Evolutionary conservation across 2,329 filamentous ascomycete species (phyloP), one percentile per base, ranked within the genome.

Genomic region (Mycosphaerelloides madeirae): DNA sequence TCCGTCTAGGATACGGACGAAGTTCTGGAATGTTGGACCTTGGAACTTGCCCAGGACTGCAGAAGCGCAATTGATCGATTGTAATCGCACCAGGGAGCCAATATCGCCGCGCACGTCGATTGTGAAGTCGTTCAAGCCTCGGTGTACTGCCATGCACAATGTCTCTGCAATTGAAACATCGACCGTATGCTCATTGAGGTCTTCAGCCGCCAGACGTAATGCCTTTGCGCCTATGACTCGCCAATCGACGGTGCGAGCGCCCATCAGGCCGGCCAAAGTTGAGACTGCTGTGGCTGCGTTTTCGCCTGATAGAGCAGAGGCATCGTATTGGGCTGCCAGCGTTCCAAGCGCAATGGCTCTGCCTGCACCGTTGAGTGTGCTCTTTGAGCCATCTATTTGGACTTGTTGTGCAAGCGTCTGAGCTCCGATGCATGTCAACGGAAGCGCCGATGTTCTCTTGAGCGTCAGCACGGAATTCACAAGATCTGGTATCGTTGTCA

Each of bases 31-130:
- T 4, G 32, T 7, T 2, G 22, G 9, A 37, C 56, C 51, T 6
- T 43, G 31, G 13, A 9, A 14, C 15, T 29, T 36, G 3, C 28
- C 19, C 13, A 56, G 38, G 14, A 60, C 46, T 14, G 36, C 31
- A 1, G 44, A 50, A 6, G 88, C 72, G 2, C 80, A 80, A 48
- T 79, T 76, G 11, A 96, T 76, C 18, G 87, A 90, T 64, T 90
- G 84, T 4, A 91, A 71, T 3, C 93, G 79, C 3, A 95, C 85
- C 41, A 90, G 79, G 0, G 90, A 95, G 4, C 93, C 93, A 38
- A 97, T 78, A 60, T 98, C 93, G 13, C 93, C 93, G 44, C 89
- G 77, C 12, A 90, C 83, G 54, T 87, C 91, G 3, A 87, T 90
- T 0, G 87, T 95, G 60, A 97, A 97, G 62, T 98, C 90, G 53